Base-by-base conservation (phyloP, 352 stramenopile genomes). In the Globisporangium parvum region DNA sequence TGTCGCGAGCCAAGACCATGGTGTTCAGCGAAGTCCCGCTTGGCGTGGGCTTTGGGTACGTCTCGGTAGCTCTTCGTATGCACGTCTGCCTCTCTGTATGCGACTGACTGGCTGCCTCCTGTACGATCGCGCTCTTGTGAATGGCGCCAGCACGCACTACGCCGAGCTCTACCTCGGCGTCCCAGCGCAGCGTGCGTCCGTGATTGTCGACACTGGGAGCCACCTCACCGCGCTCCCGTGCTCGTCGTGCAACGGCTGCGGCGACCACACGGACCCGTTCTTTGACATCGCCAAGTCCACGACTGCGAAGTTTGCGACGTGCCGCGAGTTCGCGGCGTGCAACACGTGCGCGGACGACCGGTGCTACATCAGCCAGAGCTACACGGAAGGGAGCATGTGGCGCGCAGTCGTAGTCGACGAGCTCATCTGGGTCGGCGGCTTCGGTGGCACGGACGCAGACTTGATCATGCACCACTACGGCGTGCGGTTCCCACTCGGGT, bases 361-460 rank as follows among this genome's bases (percentile, higher is more conserved):
- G 17, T 94, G 85, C 63, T 75, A 77, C 40, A 85, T 94, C 45
- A 80, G 70, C 5, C 82, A 92, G 80, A 82, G 71, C 41, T 96
- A 96, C 60, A 88, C 82, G 21, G 87, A 96, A 72, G 85, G 87
- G 37, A 96, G 87, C 56, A 90, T 88, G 70, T 96, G 87, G 87
- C 69, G 78, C 26, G 85, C 85, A 3, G 68, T 90, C 14, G 70
- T 95, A 37, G 70, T 95, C 14, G 70, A 91, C 37, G 85, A 95
- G 49, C 52, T 92, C 21, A 79, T 86, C 53, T 94, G 82, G 82
- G 65, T 94, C 17, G 85, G 85, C 41, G 77, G 80, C n/a, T 80
- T 81, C 15, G 69, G 56, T 6, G 72, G 72, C 26, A 59, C 64
- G 11, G 63, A 85, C 40, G 67, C 67, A 2, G 68, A 90, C 24